Percentiles rank a stretch among this genome's conserved stretches.
These are phyloP conservation scores for Datura wrightii DNA, from an alignment of 257 asterid genomes.

Conservation along the genomic window DNA sequence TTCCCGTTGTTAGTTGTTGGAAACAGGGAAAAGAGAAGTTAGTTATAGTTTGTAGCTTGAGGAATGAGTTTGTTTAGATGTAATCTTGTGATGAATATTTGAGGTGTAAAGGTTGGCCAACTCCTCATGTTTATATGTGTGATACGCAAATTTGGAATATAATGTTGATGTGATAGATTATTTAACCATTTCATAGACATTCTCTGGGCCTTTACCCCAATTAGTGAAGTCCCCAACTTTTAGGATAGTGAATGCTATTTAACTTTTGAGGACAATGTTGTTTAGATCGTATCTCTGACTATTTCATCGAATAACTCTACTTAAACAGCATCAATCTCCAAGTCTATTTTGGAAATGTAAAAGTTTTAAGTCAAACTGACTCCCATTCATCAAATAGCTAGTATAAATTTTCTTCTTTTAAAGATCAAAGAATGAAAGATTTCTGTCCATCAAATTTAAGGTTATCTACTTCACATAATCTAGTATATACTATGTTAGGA, in stretches of 20 bases:
- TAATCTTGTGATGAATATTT: not conserved
- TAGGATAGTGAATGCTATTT: no score
- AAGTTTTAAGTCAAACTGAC: not conserved
- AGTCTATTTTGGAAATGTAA: not conserved
- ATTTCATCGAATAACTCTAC: no score
- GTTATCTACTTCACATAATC: no score
- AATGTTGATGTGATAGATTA: not conserved
- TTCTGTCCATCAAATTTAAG: no score
- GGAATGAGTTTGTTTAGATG: constrained; percentile 1
- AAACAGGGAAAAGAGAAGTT: not conserved
- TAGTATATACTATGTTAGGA: no score
- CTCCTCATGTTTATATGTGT: no score
- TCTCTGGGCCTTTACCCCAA: not conserved
- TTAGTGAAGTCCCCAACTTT: no score
- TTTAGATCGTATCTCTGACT: no score
- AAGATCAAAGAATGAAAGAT: not conserved
- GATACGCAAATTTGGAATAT: not conserved
- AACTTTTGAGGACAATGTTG: no score
- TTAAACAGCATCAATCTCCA: no score
- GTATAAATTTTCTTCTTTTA: not conserved
- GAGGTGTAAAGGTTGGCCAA: not conserved
- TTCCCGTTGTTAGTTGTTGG: not conserved
- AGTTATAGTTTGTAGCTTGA: not conserved
- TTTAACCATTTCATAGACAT: not conserved
- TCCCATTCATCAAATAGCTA: not conserved